Percentiles rank a stretch among this genome's conserved stretches.
Evolutionary conservation across 345 rosid species (phyloP).

Genomic region (Eucalyptus pumila): DNA sequence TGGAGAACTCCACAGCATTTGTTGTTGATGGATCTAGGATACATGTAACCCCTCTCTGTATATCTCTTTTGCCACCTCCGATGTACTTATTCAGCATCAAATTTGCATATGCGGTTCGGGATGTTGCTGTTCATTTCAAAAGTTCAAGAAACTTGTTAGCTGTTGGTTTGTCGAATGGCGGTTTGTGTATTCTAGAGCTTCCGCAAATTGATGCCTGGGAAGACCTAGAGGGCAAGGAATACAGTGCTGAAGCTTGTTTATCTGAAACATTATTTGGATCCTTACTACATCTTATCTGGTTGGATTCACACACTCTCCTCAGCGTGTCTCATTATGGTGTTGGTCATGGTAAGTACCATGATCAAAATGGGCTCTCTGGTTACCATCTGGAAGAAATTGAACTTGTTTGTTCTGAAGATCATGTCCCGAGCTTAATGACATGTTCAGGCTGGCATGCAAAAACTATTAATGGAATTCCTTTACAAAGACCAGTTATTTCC

Average conservation of each 20-base stretch:
- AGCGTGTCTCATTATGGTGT: slow-evolving; percentile 53
- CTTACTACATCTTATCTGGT: slow-evolving; percentile 61
- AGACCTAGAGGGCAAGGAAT: slow-evolving; percentile 70
- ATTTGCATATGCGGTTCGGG: slow-evolving; percentile 54
- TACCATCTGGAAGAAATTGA: slow-evolving; percentile 65
- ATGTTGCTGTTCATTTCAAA: slow-evolving; percentile 47
- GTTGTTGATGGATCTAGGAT: slow-evolving; percentile 69
- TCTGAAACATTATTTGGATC: slow-evolving; percentile 47
- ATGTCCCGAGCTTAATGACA: slow-evolving; percentile 41
- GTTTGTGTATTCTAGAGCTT: slow-evolving; percentile 66
- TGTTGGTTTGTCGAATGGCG: slow-evolving; percentile 62
- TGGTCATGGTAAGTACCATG: slow-evolving; percentile 23
- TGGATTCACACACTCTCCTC: slow-evolving; percentile 58
- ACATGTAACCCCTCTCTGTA: slow-evolving; percentile 69
- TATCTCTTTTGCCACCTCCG: slow-evolving; percentile 90
- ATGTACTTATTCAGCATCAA: slow-evolving; percentile 63
- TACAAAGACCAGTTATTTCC: slow-evolving; percentile 44
- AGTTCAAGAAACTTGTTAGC: slow-evolving; percentile 53
- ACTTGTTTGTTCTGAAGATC: slow-evolving; percentile 57
- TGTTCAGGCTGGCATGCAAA: slow-evolving; percentile 74
- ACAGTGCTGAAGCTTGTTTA: slow-evolving; percentile 39
- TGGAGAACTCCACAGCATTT: slow-evolving; percentile 70
- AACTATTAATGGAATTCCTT: slow-evolving; percentile 18
- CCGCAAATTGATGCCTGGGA: slow-evolving; percentile 63
- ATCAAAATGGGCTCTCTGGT: slow-evolving; percentile 29